Evolutionary conservation across 306 rosid genomes (phyloP), one percentile per base, ranked within the genome.

Genomic region (Rosa persica): DNA sequence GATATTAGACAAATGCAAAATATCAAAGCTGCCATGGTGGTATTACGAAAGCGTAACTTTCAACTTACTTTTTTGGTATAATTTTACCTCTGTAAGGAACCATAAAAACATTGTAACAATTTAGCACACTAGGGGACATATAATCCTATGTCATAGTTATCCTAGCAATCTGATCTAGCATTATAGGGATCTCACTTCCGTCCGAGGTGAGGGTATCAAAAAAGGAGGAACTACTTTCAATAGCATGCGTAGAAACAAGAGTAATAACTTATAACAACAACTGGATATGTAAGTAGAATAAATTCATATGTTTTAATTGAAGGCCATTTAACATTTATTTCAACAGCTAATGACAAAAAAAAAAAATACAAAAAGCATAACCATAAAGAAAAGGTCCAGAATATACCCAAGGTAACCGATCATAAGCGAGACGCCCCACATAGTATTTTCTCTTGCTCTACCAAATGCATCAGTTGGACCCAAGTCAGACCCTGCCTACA

Each of bases 371-470:
- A 58, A 34, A 39, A 43, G 51, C 15, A 43, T 57, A 60, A 40
- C 23, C 74, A 79, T 70, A 74, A 80, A n/a, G 5, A 57, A 60
- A 82, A 69, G 65, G 70, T 82, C 40, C 74, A 82, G 16, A 34
- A 74, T 46, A 83, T 93, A 95, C 98, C 99, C 99, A 61, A 95
- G 99, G 88, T 95, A 95, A 82, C 96, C 98, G 79, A 85, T 9
- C 99, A 95, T 95, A 64, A 95, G 84, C 30, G 94, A 87, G 82
- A 91, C 80, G 0, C 98, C 98, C 99, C 99, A 95, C 42, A 87
- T 85, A 34, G 99, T 95, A 87, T 91, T 95, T 90, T 95, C 99
- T 83, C 99, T 89, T 88, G 97, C 98, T 80, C 88, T 84, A 79
- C 89, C 84, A 77, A 87, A 93, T 79, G 85, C 83, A 82, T 87